phyloP scores from a whole-genome alignment of 176 grass and related monocot species.

The Poa annua region DNA sequence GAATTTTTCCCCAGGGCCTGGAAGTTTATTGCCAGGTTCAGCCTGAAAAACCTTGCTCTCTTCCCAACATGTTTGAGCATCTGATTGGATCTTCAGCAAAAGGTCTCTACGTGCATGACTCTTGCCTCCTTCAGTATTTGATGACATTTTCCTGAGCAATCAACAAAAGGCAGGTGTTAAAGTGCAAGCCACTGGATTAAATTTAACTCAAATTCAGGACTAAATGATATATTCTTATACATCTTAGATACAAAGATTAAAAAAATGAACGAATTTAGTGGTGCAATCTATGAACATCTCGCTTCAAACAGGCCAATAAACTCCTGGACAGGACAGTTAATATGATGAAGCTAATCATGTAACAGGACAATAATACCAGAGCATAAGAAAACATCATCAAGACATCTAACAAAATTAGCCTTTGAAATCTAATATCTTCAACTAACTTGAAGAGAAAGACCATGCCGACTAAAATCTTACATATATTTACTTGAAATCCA shows the following conservation, averaged over 20 bases:
- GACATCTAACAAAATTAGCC: neutral
- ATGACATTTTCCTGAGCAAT: slow-evolving; percentile 49
- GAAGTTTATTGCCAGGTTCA: slow-evolving; percentile 45
- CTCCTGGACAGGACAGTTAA: neutral
- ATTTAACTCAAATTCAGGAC: neutral
- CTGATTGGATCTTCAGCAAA: slow-evolving; percentile 53
- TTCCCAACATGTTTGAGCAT: slow-evolving; percentile 56
- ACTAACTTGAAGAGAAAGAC: neutral
- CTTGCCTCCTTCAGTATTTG: slow-evolving; percentile 48
- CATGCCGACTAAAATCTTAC: neutral
- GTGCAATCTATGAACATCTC: neutral
- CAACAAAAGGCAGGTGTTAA: slow-evolving; percentile 34
- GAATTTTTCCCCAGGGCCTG: slow-evolving; percentile 64
- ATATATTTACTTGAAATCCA: neutral
- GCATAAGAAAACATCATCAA: slow-evolving; percentile 7
- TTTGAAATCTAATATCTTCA: neutral
- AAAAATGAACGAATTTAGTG: neutral
- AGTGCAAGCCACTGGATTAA: neutral
- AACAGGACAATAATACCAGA: neutral
- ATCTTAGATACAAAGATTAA: neutral
- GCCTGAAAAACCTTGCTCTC: slow-evolving; percentile 63
- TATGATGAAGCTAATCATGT: slow-evolving; percentile 12
- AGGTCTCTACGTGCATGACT: slow-evolving; percentile 64
- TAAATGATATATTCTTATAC: neutral
- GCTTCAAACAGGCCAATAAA: neutral